These are phyloP conservation scores for Plasmodium vinckei DNA, from an alignment of 169 alveolate genomes.

Conservation along the genomic window DNA sequence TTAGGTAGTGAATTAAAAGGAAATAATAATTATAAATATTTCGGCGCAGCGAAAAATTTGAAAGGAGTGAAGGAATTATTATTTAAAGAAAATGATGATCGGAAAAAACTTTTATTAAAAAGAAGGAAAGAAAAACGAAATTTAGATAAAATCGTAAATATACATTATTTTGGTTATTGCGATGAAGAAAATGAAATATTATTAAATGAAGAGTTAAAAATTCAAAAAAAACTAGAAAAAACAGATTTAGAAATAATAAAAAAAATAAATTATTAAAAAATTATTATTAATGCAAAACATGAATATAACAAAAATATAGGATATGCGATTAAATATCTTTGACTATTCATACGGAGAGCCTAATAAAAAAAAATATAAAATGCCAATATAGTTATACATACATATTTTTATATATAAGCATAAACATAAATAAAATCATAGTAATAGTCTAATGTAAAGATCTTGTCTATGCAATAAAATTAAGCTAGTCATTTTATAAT, in stretches of 20 bases:
- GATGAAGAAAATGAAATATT: slow-evolving; percentile 61
- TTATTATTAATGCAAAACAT: slow-evolving; percentile 84
- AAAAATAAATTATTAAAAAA: slow-evolving; percentile 78
- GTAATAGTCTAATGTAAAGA: neutral
- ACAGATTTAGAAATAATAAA: slow-evolving; percentile 59
- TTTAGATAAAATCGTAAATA: slow-evolving; percentile 46
- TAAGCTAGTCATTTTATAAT: too few species aligned
- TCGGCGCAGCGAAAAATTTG: slow-evolving; percentile 96
- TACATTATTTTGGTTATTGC: slow-evolving; percentile 71
- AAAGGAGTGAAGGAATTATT: slow-evolving; percentile 95
- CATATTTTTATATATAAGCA: neutral
- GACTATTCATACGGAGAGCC: slow-evolving; percentile 84
- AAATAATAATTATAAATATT: slow-evolving; percentile 93
- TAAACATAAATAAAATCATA: neutral
- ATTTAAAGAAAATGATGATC: slow-evolving; percentile 83
- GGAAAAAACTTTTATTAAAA: slow-evolving; percentile 38
- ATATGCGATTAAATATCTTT: slow-evolving; percentile 86
- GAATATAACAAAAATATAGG: slow-evolving; percentile 88
- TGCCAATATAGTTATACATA: neutral
- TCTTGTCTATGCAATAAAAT: too few species aligned
- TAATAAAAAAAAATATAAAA: slow-evolving; percentile 34
- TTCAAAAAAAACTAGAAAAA: slow-evolving; percentile 46
- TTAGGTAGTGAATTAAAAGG: slow-evolving; percentile 87
- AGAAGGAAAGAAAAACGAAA: slow-evolving; percentile 39
- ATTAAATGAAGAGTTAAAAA: slow-evolving; percentile 39